Conservation (phyloP, 2,329 filamentous ascomycete species). For the Furcasterigmium sp. region DNA sequence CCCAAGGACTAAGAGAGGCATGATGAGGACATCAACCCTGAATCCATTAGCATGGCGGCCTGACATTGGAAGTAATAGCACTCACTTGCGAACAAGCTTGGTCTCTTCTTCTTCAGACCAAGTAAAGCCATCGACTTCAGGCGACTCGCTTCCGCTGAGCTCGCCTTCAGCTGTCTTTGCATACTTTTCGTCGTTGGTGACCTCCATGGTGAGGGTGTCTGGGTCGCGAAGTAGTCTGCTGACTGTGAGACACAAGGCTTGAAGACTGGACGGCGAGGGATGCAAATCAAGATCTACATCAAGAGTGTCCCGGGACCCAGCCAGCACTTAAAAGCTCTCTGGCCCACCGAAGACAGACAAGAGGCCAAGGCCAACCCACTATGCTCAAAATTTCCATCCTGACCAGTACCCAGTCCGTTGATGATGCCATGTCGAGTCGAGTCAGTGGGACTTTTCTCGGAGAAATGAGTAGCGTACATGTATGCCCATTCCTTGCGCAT, state of each 20-base stretch:
- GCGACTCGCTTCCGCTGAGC: neutral
- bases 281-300: no score
- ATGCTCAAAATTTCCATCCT: no score
- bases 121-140: neutral
- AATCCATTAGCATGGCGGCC: neutral
- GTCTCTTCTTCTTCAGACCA: constrained; percentile 22
- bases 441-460: neutral
- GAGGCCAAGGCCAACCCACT: no score
- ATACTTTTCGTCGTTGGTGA: neutral
- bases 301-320: no score
- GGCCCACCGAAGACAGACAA: no score
- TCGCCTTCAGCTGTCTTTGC: neutral
- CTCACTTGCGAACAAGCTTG: constrained; percentile 20
- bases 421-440: neutral
- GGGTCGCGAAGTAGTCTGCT: no score
- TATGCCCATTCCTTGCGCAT: neutral
- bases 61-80: neutral
- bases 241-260: no score
- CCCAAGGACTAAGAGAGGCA: constrained; percentile 40
- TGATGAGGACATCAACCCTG: constrained; percentile 38
- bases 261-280: no score
- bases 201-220: neutral
- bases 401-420: no score
- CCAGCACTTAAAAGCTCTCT: no score
- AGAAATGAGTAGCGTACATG: no score